A percentile compares a stretch with the other conserved stretches of the same genome.
phyloP scores from a whole-genome alignment of 2,329 filamentous ascomycete species.

The Ophiostoma tasmaniense region DNA sequence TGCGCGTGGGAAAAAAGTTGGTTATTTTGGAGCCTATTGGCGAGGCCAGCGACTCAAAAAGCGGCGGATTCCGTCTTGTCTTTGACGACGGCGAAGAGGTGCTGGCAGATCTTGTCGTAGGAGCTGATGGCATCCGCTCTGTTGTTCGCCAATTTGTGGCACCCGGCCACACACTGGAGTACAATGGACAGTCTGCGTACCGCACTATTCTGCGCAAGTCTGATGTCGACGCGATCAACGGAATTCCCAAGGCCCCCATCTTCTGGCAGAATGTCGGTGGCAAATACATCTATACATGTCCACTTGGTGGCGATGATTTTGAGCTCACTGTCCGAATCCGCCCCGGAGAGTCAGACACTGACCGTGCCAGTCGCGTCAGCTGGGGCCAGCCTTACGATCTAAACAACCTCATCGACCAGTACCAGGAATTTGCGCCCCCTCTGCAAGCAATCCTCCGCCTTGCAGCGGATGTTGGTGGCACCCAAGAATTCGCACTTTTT shows the following conservation, averaged over 20 bases:
- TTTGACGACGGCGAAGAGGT: slow-evolving; percentile 38
- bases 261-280: slow-evolving; percentile 29
- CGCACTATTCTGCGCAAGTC: slow-evolving; percentile 26
- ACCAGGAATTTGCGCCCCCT: slow-evolving; percentile 27
- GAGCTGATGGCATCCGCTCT: slow-evolving; percentile 45
- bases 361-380: slow-evolving; percentile 25
- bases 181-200: slow-evolving; percentile 32
- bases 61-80: slow-evolving; percentile 31
- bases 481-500: slow-evolving; percentile 27
- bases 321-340: slow-evolving; percentile 27
- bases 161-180: slow-evolving; percentile 36
- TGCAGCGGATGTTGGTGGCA: slow-evolving; percentile 21
- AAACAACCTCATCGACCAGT: slow-evolving; percentile 21
- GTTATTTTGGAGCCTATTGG: slow-evolving; percentile 26
- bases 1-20: slow-evolving; percentile 40
- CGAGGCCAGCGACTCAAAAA: neutral
- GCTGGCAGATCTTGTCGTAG: slow-evolving; percentile 40
- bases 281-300: slow-evolving; percentile 29
- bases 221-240: slow-evolving; percentile 25
- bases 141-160: slow-evolving; percentile 28
- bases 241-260: slow-evolving; percentile 24
- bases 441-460: slow-evolving; percentile 26
- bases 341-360: slow-evolving; percentile 18
- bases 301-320: slow-evolving; percentile 28
- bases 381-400: slow-evolving; percentile 26